A percentile compares a stretch with the other conserved stretches of the same genome.
These are phyloP conservation scores for Suhomyces kunorum DNA, from an alignment of 1,139 yeast genomes.

Conservation along the genomic window DNA sequence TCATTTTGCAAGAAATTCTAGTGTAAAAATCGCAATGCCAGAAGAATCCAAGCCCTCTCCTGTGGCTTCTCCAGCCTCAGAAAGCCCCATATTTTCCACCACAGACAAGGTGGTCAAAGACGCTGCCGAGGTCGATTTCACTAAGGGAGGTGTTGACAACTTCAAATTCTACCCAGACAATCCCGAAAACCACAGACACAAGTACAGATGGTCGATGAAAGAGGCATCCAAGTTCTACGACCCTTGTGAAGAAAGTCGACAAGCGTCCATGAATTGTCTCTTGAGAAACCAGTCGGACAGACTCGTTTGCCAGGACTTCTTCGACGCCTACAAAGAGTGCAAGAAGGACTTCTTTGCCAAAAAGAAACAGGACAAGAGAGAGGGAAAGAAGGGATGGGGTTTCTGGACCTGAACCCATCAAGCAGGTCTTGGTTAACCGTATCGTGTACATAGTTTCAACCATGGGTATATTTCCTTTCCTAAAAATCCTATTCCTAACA, in stretches of 20 bases:
- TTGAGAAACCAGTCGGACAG: slow-evolving; percentile 73
- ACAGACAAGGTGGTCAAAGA: slow-evolving; percentile 40
- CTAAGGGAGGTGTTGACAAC: slow-evolving; percentile 53
- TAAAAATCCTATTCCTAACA: neutral
- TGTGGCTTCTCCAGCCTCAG: neutral
- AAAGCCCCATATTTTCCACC: too few species aligned
- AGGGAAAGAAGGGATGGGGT: slow-evolving; percentile 52
- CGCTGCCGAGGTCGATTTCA: slow-evolving; percentile 56
- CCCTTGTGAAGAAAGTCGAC: slow-evolving; percentile 88
- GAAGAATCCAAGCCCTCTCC: slow-evolving; percentile 3
- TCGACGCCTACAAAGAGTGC: slow-evolving; percentile 91
- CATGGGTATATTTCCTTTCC: neutral
- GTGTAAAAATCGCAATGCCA: neutral
- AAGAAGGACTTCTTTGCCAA: slow-evolving; percentile 71
- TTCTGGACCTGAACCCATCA: slow-evolving; percentile 23
- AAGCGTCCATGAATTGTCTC: slow-evolving; percentile 82
- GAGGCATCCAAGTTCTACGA: slow-evolving; percentile 85
- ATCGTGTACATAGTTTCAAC: neutral
- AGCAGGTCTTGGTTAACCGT: neutral
- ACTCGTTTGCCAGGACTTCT: slow-evolving; percentile 77
- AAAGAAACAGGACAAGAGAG: slow-evolving; percentile 37
- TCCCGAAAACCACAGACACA: slow-evolving; percentile 63
- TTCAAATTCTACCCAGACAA: slow-evolving; percentile 82
- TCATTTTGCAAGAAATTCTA: neutral
- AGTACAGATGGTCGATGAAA: slow-evolving; percentile 62